Evolutionary conservation across 1,284 basidiomycete species (phyloP).

Genomic region (Tetrapyrgos nigripes): DNA sequence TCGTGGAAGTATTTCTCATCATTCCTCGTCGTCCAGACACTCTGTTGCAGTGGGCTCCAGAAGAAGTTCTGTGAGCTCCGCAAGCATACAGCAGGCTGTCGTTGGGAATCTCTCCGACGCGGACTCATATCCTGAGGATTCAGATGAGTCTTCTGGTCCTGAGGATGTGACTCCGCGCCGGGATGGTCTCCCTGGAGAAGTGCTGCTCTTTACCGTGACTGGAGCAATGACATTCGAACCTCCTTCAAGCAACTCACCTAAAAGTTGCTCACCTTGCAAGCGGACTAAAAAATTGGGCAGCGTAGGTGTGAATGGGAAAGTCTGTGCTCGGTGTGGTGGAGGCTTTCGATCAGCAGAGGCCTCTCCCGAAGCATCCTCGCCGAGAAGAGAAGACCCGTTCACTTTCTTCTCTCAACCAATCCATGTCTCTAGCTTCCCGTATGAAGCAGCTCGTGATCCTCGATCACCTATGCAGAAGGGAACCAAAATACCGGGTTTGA

Average conservation of each 20-base stretch:
- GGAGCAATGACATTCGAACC: constrained; percentile 4
- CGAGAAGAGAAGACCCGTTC: background rate
- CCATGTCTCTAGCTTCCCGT: constrained; percentile 16
- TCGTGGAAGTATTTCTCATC: background rate
- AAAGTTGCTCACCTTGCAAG: background rate
- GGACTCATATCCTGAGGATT: constrained; percentile 9
- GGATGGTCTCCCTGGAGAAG: background rate
- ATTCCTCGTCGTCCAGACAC: background rate
- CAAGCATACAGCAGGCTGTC: background rate
- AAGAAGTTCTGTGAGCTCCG: background rate
- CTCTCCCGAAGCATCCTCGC: background rate
- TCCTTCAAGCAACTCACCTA: constrained; percentile 14
- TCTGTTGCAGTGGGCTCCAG: background rate
- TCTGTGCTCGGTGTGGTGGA: background rate
- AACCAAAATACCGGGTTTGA: constrained; percentile 10
- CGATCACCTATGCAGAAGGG: constrained; percentile 28
- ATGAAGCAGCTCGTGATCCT: constrained; percentile 27
- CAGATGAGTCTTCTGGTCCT: constrained; percentile 14
- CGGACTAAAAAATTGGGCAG: background rate
- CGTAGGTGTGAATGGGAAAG: background rate
- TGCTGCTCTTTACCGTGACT: background rate
- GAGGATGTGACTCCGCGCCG: constrained; percentile 13
- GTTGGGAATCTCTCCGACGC: constrained; percentile 8
- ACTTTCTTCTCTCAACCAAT: constrained; percentile 15
- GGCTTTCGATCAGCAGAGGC: background rate